Evolutionary conservation across 805 yeast genomes (phyloP).

Genomic region (Metschnikowia shivogae): DNA sequence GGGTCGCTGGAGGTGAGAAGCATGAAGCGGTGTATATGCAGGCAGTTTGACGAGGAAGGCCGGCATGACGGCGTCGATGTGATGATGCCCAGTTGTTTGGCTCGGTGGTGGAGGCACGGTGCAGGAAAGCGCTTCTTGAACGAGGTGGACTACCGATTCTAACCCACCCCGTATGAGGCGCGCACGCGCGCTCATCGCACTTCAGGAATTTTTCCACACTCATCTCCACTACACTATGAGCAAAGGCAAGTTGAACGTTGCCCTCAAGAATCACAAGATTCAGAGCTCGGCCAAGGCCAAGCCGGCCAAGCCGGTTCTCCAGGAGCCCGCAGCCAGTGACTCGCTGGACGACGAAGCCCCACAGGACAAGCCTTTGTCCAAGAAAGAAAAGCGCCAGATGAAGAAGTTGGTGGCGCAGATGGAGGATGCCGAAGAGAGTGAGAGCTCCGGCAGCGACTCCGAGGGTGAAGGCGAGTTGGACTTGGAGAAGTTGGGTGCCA

Average conservation of each 20-base stretch:
- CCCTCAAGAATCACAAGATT: conserved; percentile 17
- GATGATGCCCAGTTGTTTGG: conserved; percentile 59
- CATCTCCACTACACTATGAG: conserved; percentile 10
- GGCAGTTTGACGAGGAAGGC: conserved; percentile 12
- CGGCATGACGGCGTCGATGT: conserved; percentile 35
- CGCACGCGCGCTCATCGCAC: conserved; percentile 15
- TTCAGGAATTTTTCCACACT: conserved; percentile 6
- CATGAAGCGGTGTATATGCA: conserved; percentile 38
- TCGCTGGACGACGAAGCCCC: conserved; percentile 25
- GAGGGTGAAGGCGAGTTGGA: conserved; percentile 49
- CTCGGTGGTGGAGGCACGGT: conserved; percentile 74
- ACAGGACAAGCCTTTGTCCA: conserved; percentile 41
- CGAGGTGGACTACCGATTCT: conserved; percentile 27
- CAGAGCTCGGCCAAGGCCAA: conserved; percentile 9
- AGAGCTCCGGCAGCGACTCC: conserved; percentile 27
- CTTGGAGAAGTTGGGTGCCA: conserved; percentile 51
- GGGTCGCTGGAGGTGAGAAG: conserved; percentile 28
- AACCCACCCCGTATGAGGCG: background rate
- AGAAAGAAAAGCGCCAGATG: conserved; percentile 58
- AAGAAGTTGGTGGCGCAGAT: conserved; percentile 43
- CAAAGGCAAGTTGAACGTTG: conserved; percentile 18
- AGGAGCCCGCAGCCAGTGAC: conserved; percentile 9
- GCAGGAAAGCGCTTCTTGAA: conserved; percentile 55
- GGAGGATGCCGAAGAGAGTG: conserved; percentile 32
- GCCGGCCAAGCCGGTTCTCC: conserved; percentile 14